These are phyloP conservation scores for Suillus subluteus DNA, from an alignment of 768 basidiomycete species.

Conservation along the genomic window DNA sequence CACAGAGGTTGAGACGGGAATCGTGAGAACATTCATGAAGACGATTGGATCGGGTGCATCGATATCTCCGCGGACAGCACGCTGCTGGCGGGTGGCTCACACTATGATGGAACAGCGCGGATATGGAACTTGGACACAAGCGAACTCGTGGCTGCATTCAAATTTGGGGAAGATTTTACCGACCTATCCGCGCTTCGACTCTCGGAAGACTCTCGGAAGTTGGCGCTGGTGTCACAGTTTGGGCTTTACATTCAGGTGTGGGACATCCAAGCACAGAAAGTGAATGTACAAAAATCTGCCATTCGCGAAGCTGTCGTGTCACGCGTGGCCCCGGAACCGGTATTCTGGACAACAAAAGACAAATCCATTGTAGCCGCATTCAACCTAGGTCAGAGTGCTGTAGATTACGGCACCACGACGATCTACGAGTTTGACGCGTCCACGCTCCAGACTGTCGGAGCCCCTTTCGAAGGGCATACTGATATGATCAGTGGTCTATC, in stretches of 20 bases:
- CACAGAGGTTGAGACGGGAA: no score
- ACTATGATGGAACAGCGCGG: accelerated
- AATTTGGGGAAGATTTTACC: no score
- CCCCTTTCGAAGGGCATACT: not conserved
- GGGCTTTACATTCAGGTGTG: not conserved
- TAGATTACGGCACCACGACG: accelerated
- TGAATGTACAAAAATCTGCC: not conserved
- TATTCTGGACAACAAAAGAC: not conserved
- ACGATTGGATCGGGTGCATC: accelerated
- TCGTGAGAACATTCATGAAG: not conserved
- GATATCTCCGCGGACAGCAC: not conserved
- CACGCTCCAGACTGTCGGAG: not conserved
- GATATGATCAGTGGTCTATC: accelerated
- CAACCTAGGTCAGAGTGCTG: no score
- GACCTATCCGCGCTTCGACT: no score
- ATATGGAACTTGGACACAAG: not conserved
- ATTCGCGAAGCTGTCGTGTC: no score
- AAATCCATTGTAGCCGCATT: not conserved
- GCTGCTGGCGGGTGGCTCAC: not conserved
- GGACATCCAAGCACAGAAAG: not conserved
- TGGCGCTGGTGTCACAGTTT: not conserved
- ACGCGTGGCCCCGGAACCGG: no score
- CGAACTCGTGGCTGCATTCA: not conserved
- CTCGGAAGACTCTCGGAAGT: slow-evolving; percentile 43
- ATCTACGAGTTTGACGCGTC: not conserved